These are phyloP conservation scores for Trichophyton rubrum DNA, from an alignment of 2,329 filamentous ascomycete genomes.

Conservation along the genomic window DNA sequence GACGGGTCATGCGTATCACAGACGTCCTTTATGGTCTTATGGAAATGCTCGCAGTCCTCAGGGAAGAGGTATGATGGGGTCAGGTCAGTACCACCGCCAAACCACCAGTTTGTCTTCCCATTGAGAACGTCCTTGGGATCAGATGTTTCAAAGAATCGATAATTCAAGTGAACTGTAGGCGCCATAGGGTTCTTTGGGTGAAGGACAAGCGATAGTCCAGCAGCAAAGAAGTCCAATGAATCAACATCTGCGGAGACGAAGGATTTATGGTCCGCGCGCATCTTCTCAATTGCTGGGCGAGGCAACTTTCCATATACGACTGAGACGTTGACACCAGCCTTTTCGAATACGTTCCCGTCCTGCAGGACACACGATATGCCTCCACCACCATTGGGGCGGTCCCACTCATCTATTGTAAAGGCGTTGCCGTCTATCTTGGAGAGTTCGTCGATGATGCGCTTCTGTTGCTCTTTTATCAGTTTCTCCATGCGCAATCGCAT, in stretches of 20 bases:
- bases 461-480: constrained; percentile 86
- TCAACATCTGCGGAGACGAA: constrained; percentile 64
- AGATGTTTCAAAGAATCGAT: constrained; percentile 95
- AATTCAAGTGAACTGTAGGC: constrained; percentile 94
- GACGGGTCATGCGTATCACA: constrained; percentile 87
- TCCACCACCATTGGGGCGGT: constrained; percentile 74
- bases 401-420: constrained; percentile 79
- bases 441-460: constrained; percentile 71
- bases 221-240: constrained; percentile 85
- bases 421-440: constrained; percentile 70
- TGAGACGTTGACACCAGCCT: constrained; percentile 88
- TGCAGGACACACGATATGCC: constrained; percentile 92
- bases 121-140: constrained; percentile 62
- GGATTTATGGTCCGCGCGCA: constrained; percentile 90
- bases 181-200: constrained; percentile 95
- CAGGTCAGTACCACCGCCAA: constrained; percentile 85
- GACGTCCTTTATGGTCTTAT: constrained; percentile 78
- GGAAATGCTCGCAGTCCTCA: constrained; percentile 94
- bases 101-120: constrained; percentile 77
- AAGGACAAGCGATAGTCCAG: constrained; percentile 81
- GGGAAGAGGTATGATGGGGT: constrained; percentile 92
- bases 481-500: constrained; percentile 98
- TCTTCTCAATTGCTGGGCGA: constrained; percentile 74
- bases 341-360: constrained; percentile 94
- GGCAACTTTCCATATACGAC: constrained; percentile 89